Percentiles rank a stretch among this genome's conserved stretches.
These are phyloP conservation scores for Sclerotinia subarctica DNA, from an alignment of 2,329 filamentous ascomycete species.

Conservation along the genomic window DNA sequence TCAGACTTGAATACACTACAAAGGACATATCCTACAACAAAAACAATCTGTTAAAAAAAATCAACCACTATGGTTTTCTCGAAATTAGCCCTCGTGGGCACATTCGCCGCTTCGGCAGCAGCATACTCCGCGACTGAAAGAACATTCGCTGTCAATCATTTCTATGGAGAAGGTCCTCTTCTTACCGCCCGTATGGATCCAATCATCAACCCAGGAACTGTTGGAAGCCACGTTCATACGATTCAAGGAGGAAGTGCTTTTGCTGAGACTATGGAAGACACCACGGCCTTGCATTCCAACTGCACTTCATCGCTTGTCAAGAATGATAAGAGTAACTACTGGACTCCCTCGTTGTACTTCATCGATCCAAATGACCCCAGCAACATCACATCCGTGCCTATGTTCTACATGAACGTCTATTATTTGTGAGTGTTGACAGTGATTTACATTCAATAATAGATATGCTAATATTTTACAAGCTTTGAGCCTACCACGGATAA, in stretches of 20 bases:
- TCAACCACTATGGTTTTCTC: conserved; percentile 33
- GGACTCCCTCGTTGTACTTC: conserved; percentile 79
- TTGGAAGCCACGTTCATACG: conserved; percentile 67
- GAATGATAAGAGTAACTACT: conserved; percentile 86
- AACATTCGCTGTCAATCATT: conserved; percentile 67
- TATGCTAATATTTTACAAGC: conserved; percentile 40
- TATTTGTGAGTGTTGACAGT: conserved; percentile 56
- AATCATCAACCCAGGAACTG: conserved; percentile 59
- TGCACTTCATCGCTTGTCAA: conserved; percentile 81
- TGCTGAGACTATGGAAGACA: conserved; percentile 57
- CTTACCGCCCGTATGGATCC: conserved; percentile 70
- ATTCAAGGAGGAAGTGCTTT: conserved; percentile 62
- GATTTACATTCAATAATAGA: neutral
- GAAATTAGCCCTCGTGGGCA: conserved; percentile 26
- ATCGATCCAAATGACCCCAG: conserved; percentile 60
- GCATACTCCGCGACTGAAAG: conserved; percentile 37
- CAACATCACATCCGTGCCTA: conserved; percentile 51
- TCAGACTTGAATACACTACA: conserved; percentile 5
- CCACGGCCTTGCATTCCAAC: conserved; percentile 53
- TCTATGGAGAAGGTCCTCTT: conserved; percentile 62
- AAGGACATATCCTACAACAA: conserved; percentile 2
- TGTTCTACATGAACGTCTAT: conserved; percentile 74
- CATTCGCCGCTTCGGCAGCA: conserved; percentile 27
- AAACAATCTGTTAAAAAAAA: neutral
- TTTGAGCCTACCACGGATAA: conserved; percentile 62